Base-by-base conservation (phyloP, 768 basidiomycete genomes). In the Wakefieldia striispora region DNA sequence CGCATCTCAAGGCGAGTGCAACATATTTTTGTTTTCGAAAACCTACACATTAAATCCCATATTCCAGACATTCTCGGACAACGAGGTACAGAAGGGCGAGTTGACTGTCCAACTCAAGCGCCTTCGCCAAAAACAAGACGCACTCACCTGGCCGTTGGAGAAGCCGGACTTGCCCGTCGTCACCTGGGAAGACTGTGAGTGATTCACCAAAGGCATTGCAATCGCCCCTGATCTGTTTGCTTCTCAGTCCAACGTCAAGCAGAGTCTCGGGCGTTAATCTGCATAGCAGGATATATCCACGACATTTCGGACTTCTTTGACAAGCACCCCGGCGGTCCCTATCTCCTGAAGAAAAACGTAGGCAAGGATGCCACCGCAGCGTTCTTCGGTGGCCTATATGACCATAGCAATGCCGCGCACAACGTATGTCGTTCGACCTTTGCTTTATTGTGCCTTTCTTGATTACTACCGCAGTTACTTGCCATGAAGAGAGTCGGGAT, bases 41-140 rank as follows among this genome's bases (percentile, higher is more conserved):
- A 33, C 16, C 13, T 27, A 27, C 3, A 14, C 16, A 9, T 5
- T 14, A 16, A 33, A 13, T 12, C 8, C 16, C 2, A 4, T 40
- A 11, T 2, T 34, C 13, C 23, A 75, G 70, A 61, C 51, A 9
- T 86, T 86, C 76, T 80, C 83, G 4, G 83, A 84, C 9, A 86
- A 85, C 57, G 85, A 86, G 57, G 81, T 86, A 59, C 73, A 73
- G 53, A 97, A 97, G 72, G 94, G 94, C 29, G 86, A 93, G 64
- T 79, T 95, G 39, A 95, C 94, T 26, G 95, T 97, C 92, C 79
- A 95, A 64, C 77, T 97, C 45, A 95, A 95, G 75, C 85, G 85
- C 57, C 77, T 97, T 31, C 81, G 86, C 45, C 79, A 79, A 64
- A 83, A 84, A 12, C 87, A 91, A 61, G 90, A 94, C 29, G 72